Evolutionary conservation across 1,284 basidiomycete genomes (phyloP).

Genomic region (Fomes fomentarius): DNA sequence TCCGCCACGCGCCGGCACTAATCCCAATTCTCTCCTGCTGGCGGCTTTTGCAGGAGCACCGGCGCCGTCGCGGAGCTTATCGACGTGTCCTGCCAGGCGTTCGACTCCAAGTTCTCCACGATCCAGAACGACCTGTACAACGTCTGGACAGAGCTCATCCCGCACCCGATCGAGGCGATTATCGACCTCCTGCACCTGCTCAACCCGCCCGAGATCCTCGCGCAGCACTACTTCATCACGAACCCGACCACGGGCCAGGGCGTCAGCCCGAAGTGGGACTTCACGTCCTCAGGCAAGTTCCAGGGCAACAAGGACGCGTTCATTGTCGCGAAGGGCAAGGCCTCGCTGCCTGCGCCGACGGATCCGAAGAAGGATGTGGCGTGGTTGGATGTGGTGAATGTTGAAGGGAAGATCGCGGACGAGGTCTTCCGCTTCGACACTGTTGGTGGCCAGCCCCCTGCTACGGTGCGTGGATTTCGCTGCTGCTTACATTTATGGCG

Average conservation of each 20-base stretch:
- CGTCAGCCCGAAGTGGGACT: conserved; percentile 62
- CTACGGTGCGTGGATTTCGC: conserved; percentile 41
- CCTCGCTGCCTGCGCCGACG: conserved; percentile 47
- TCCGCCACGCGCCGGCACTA: conserved; percentile 8
- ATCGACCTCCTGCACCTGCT: conserved; percentile 36
- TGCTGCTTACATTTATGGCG: not conserved
- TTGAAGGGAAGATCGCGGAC: conserved; percentile 53
- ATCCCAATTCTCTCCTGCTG: not conserved
- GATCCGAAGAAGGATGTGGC: conserved; percentile 50
- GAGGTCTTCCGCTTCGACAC: conserved; percentile 62
- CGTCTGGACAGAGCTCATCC: conserved; percentile 38
- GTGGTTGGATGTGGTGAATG: conserved; percentile 54
- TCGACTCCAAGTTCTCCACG: conserved; percentile 39
- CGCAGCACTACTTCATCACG: conserved; percentile 59
- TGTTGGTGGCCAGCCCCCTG: conserved; percentile 62
- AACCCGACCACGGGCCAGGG: conserved; percentile 48
- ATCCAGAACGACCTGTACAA: conserved; percentile 46
- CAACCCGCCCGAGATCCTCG: conserved; percentile 40
- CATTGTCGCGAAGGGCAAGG: conserved; percentile 48
- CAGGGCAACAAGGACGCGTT: conserved; percentile 49
- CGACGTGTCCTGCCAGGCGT: conserved; percentile 59
- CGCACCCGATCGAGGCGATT: conserved; percentile 39
- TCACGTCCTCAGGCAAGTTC: conserved; percentile 43
- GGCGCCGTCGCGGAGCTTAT: conserved; percentile 63
- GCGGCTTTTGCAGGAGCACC: conserved; percentile 28